phyloP scores from a whole-genome alignment of 495 filamentous ascomycete genomes.

The Lasiosphaeriaceae sp. region DNA sequence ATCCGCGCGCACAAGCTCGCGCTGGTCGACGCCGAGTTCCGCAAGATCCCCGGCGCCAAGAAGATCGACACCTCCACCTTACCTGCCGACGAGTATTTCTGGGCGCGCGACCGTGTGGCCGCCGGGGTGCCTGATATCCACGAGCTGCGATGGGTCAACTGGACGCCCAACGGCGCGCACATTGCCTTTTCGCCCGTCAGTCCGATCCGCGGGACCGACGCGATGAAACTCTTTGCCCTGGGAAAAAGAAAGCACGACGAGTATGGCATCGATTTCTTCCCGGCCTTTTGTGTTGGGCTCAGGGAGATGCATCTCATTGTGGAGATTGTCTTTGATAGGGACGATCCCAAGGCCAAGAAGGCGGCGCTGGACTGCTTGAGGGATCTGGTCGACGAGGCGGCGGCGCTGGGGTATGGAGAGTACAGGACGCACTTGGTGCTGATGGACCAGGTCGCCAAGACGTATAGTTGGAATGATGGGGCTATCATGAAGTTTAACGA shows the following conservation, averaged over 20 bases:
- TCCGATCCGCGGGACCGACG: conserved; percentile 49
- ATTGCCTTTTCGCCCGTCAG: conserved; percentile 56
- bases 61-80: conserved; percentile 42
- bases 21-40: conserved; percentile 45
- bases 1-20: conserved; percentile 41
- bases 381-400: conserved; percentile 46
- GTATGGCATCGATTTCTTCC: conserved; percentile 51
- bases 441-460: conserved; percentile 53
- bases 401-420: conserved; percentile 51
- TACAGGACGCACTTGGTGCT: conserved; percentile 55
- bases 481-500: conserved; percentile 53
- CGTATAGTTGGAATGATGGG: conserved; percentile 53
- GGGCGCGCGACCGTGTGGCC: conserved; percentile 21
- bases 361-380: conserved; percentile 38
- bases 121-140: conserved; percentile 45
- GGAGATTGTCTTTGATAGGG: conserved; percentile 52
- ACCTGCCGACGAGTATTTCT: conserved; percentile 31
- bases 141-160: conserved; percentile 54
- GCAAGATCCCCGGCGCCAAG: conserved; percentile 42
- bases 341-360: conserved; percentile 32
- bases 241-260: conserved; percentile 32
- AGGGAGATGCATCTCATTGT: conserved; percentile 59
- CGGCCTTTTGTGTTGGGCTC: conserved; percentile 47
- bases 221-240: conserved; percentile 41
- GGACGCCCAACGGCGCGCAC: conserved; percentile 54